These are phyloP conservation scores for Colletotrichum sp. DNA, from an alignment of 2,329 filamentous ascomycete genomes.

Conservation along the genomic window DNA sequence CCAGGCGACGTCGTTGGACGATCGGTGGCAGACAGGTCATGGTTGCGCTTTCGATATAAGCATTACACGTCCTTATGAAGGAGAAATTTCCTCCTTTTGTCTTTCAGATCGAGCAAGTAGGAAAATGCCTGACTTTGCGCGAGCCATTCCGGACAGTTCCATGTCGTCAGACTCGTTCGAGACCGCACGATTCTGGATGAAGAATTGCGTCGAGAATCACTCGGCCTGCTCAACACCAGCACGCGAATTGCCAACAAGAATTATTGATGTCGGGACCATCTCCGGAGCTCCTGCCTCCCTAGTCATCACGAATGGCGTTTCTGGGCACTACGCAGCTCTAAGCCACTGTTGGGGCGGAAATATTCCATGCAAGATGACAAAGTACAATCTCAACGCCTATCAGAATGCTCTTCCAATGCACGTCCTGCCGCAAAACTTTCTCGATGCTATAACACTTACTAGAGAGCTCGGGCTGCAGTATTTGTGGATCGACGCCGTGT, in stretches of 20 bases:
- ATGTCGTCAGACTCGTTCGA: neutral
- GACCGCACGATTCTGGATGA: neutral
- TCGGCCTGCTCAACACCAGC: neutral
- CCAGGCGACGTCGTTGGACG: rapidly evolving
- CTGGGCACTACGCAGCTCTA: neutral
- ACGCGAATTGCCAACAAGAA: neutral
- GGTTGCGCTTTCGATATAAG: neutral
- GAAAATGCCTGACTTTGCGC: neutral
- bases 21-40: too few species aligned
- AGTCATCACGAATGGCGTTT: rapidly evolving
- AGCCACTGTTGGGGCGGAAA: conserved; percentile 1
- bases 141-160: neutral
- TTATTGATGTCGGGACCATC: neutral
- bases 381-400: neutral
- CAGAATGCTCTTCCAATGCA: neutral
- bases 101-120: neutral
- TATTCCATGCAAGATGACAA: neutral
- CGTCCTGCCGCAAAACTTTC: conserved; percentile 24
- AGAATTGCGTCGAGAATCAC: neutral
- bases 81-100: neutral
- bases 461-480: conserved; percentile 26
- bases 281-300: rapidly evolving
- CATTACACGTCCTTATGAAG: rapidly evolving
- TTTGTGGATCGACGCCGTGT: conserved; percentile 37
- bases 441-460: conserved; percentile 30